Base-by-base conservation (phyloP, 2,329 filamentous ascomycete genomes). In the Volutella citrinella region DNA sequence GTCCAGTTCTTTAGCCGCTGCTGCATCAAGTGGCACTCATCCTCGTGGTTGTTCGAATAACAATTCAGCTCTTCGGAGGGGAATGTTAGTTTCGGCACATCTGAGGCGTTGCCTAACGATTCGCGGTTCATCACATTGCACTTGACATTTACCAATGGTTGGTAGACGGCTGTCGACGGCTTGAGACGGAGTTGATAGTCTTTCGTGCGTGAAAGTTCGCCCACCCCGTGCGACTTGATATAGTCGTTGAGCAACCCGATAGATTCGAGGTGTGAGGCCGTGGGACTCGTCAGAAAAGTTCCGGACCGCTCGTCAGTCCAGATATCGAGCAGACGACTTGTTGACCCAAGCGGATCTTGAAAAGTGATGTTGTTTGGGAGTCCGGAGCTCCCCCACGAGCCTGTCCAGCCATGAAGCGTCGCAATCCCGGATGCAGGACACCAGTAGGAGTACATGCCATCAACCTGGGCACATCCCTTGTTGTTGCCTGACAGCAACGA, bases 111-210 rank as follows among this genome's bases (percentile, higher is more conserved):
- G 3, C 30, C 11, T 3, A 19, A 17, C 12, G 11, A n/a, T 19
- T 19, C 4, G 14, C 22, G 25, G 24, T 32, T 37, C 29, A 24
- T 19, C 12, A 38, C 15, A n/a, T 38, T 27, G 26, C 35, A 38
- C 12, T 30, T 33, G 10, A 30, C 6, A 8, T 38, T 23, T 6
- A 29, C 35, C 5, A 38, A 15, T 4, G 30, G 35, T 9, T 38
- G 35, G 11, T 25, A 29, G 11, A 19, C 30, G 11, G 7, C 7
- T 2, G 21, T 20, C 10, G 21, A 31, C n/a, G n/a, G n/a, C n/a
- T n/a, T n/a, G 10, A 32, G 16, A 5, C 14, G 14, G 9, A 38
- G 18, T n/a, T 27, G 19, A 15, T 32, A 38, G 11, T 24, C 7
- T 4, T 33, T 19, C 5, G 30, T 15, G 2, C 23, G 3, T 11